These are phyloP conservation scores for Exophiala sp. DNA, from an alignment of 2,329 filamentous ascomycete genomes.

Conservation along the genomic window DNA sequence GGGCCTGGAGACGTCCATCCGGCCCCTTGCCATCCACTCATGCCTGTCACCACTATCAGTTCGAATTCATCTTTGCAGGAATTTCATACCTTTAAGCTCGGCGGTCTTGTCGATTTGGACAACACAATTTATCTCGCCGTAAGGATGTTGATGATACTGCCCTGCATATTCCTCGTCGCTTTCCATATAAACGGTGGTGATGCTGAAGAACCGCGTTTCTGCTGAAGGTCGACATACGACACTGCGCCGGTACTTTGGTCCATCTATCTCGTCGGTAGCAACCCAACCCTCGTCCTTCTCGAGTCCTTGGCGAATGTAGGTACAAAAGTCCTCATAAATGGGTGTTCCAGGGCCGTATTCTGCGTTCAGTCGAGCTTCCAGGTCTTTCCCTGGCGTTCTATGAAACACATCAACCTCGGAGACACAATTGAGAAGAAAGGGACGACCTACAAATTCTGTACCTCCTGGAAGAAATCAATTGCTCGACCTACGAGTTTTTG, in stretches of 20 bases:
- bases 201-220: constrained; percentile 51
- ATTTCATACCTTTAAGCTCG: constrained; percentile 46
- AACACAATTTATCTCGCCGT: constrained; percentile 56
- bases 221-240: constrained; percentile 46
- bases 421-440: not conserved
- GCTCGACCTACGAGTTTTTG: constrained; percentile 15
- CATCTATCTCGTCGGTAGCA: constrained; percentile 43
- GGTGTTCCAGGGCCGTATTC: constrained; percentile 44
- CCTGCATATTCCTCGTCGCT: constrained; percentile 48
- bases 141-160: constrained; percentile 54
- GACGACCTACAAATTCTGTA: constrained; percentile 31
- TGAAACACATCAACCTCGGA: constrained; percentile 1
- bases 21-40: constrained; percentile 55
- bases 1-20: constrained; percentile 56
- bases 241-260: constrained; percentile 45
- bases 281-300: constrained; percentile 42
- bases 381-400: constrained; percentile 46
- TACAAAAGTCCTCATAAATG: constrained; percentile 44
- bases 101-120: constrained; percentile 49
- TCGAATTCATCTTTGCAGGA: not conserved
- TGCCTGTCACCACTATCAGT: constrained; percentile 18
- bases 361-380: constrained; percentile 44
- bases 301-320: constrained; percentile 39
- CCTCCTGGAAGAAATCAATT: constrained; percentile 31
- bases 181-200: constrained; percentile 59